These are phyloP conservation scores for Claviceps digitariae DNA, from an alignment of 2,329 filamentous ascomycete genomes.

Conservation along the genomic window DNA sequence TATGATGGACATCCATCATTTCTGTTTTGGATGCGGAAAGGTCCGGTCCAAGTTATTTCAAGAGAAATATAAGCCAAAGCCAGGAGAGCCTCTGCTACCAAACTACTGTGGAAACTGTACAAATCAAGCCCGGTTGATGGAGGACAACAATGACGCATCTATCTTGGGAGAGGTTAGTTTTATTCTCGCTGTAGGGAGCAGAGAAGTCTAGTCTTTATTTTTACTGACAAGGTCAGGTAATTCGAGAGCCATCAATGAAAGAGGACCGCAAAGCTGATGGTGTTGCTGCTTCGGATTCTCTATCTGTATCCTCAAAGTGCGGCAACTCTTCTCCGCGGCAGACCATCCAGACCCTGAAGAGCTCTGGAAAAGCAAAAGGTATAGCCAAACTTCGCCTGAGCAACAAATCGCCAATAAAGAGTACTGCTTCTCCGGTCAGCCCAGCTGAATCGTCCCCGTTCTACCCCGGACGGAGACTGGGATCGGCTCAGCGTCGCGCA, in stretches of 20 bases:
- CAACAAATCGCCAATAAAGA: background rate
- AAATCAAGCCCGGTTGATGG: constrained; percentile 11
- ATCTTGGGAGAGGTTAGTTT: constrained; percentile 12
- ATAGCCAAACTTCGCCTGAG: background rate
- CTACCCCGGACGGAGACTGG: constrained; percentile 11
- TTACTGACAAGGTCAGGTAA: background rate
- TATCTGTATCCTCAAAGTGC: background rate
- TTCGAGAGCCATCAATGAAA: background rate
- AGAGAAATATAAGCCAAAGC: constrained; percentile 7
- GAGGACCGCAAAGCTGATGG: background rate
- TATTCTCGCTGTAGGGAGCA: background rate
- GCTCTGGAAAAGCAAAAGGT: background rate
- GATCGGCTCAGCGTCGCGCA: constrained; percentile 16
- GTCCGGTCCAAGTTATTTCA: constrained; percentile 15
- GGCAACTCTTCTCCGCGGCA: background rate
- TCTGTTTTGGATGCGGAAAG: constrained; percentile 25
- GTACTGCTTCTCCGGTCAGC: constrained; percentile 1
- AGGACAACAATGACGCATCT: constrained; percentile 14
- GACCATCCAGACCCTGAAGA: background rate
- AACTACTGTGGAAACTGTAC: constrained; percentile 21
- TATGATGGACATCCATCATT: constrained; percentile 17
- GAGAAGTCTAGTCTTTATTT: too few relatives aligned
- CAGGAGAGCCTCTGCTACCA: constrained; percentile 15
- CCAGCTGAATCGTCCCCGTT: constrained; percentile 7
- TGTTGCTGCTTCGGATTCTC: background rate